A percentile compares a stretch with the other conserved stretches of the same genome.
Evolutionary conservation across 441 rosid species (phyloP).

Genomic region (Isatis lusitanica): DNA sequence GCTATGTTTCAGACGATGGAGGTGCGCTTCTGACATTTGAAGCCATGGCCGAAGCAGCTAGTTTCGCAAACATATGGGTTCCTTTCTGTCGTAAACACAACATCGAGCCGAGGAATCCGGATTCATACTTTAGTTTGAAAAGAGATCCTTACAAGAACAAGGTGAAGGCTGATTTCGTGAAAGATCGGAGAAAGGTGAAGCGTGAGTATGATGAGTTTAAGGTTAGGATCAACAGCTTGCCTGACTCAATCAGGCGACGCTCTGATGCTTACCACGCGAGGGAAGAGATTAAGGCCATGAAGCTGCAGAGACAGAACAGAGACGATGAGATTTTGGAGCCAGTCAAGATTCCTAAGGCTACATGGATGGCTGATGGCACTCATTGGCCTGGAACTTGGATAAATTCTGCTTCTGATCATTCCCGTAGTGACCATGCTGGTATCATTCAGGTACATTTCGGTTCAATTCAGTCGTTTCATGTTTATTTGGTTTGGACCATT

Average conservation of each 20-base stretch:
- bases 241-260: slow-evolving; percentile 77
- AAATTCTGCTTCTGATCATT: slow-evolving; percentile 59
- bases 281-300: slow-evolving; percentile 86
- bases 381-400: slow-evolving; percentile 91
- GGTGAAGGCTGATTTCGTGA: slow-evolving; percentile 66
- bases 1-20: slow-evolving; percentile 92
- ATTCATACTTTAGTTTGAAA: slow-evolving; percentile 69
- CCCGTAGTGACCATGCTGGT: slow-evolving; percentile 81
- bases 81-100: slow-evolving; percentile 81
- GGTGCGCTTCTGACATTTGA: slow-evolving; percentile 89
- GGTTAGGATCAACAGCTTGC: slow-evolving; percentile 73
- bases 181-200: slow-evolving; percentile 73
- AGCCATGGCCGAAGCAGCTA: slow-evolving; percentile 96
- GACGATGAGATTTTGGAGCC: slow-evolving; percentile 56
- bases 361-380: slow-evolving; percentile 91
- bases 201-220: slow-evolving; percentile 88
- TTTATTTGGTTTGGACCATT: not conserved
- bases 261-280: slow-evolving; percentile 83
- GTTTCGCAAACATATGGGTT: slow-evolving; percentile 82
- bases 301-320: slow-evolving; percentile 59
- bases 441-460: slow-evolving; percentile 61
- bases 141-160: slow-evolving; percentile 85
- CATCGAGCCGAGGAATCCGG: slow-evolving; percentile 83
- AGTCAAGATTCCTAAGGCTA: slow-evolving; percentile 79
- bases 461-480: not conserved